Evolutionary conservation across 73 alveolate species (phyloP).

Genomic region (Paraurostyla sp.): DNA sequence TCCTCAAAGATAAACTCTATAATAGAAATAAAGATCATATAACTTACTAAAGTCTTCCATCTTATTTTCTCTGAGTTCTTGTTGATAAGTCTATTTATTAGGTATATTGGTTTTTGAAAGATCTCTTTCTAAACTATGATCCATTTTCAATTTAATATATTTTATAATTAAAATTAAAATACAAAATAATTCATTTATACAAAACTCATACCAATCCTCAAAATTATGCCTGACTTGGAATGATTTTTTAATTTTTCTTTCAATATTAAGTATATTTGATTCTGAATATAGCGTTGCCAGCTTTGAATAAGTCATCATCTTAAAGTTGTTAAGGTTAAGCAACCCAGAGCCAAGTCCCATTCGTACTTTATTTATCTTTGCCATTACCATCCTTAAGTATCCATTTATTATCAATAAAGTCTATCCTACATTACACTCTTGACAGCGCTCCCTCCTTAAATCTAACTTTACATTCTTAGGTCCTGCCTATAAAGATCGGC

Average conservation of each 20-base stretch:
- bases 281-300: constrained; percentile 53
- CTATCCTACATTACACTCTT: constrained; percentile 36
- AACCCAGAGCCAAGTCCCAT: constrained; percentile 66
- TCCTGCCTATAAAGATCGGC: constrained; percentile 49
- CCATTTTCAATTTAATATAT: too few species aligned
- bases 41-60: too few species aligned
- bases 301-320: constrained; percentile 49
- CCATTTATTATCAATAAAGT: constrained; percentile 42
- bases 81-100: too few species aligned
- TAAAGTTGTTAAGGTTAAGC: constrained; percentile 19
- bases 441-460: constrained; percentile 61
- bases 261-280: constrained; percentile 29
- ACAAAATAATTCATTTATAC: too few species aligned
- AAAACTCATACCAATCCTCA: not conserved
- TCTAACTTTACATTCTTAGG: constrained; percentile 46
- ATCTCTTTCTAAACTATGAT: too few species aligned
- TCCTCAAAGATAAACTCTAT: constrained; percentile 56
- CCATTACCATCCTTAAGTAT: constrained; percentile 58
- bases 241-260: not conserved
- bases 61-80: too few species aligned
- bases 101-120: too few species aligned
- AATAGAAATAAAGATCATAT: not conserved
- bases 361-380: constrained; percentile 24
- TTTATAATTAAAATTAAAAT: too few species aligned
- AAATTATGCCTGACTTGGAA: too few species aligned